Evolutionary conservation across 176 grass and related monocot species (phyloP).

Genomic region (Triticum monococcum): DNA sequence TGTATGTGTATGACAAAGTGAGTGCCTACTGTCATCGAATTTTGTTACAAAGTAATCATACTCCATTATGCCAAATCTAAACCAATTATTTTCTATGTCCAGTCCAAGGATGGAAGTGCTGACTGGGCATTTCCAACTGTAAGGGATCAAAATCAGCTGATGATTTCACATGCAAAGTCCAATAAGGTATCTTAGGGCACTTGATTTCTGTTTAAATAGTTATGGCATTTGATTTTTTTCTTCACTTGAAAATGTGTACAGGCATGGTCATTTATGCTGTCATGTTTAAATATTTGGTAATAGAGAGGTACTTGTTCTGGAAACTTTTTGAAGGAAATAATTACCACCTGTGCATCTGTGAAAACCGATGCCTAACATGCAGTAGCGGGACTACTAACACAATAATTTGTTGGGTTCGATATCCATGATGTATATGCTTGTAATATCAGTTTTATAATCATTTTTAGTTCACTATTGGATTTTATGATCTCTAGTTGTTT

Average conservation of each 20-base stretch:
- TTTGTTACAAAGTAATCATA: constrained; percentile 7
- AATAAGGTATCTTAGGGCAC: constrained; percentile 62
- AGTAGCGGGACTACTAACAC: neutral
- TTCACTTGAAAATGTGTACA: neutral
- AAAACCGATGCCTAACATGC: neutral
- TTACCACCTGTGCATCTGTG: neutral
- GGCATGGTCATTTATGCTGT: neutral
- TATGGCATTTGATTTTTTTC: neutral
- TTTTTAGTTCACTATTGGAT: neutral
- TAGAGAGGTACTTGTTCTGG: neutral
- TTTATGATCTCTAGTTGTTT: neutral
- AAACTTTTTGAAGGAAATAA: neutral
- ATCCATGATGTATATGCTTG: neutral
- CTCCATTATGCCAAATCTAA: constrained; percentile 18
- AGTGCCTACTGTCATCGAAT: constrained; percentile 32
- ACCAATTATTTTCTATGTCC: constrained; percentile 30
- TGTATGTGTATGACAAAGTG: constrained; percentile 98
- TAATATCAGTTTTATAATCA: neutral
- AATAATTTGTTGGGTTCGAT: neutral
- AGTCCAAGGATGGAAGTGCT: constrained; percentile 93
- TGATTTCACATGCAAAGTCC: constrained; percentile 91
- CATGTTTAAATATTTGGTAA: constrained; percentile 3
- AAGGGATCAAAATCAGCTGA: constrained; percentile 76
- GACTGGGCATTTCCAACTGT: constrained; percentile 85
- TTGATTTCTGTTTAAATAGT: constrained; percentile 15